A percentile compares a stretch with the other conserved stretches of the same genome.
These are phyloP conservation scores for Pelargonium fulgidum DNA, from an alignment of 441 rosid species.

Conservation along the genomic window DNA sequence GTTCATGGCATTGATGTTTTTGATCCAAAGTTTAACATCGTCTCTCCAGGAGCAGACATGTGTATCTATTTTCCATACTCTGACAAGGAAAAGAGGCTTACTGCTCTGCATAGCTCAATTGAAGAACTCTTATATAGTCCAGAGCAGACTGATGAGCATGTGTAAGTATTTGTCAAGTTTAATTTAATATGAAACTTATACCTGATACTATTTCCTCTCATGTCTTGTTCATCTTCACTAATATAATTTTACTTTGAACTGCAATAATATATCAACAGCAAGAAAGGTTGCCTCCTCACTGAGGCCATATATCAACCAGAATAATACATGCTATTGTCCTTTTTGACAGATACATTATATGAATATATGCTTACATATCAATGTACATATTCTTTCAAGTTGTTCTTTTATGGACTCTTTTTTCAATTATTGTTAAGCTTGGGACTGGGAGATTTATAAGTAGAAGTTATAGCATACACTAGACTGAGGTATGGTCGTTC, in stretches of 20 bases:
- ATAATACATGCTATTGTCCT: neutral
- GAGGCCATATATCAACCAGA: neutral
- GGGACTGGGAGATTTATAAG: no score
- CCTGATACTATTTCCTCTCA: neutral
- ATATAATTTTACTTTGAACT: neutral
- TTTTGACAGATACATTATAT: neutral
- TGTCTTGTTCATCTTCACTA: neutral
- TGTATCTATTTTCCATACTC: constrained; percentile 68
- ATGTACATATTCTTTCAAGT: neutral
- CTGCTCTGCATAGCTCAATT: constrained; percentile 68
- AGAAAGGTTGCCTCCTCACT: neutral
- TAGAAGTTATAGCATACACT: no score
- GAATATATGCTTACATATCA: neutral
- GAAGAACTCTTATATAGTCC: constrained; percentile 71
- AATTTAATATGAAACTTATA: neutral
- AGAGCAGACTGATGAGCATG: constrained; percentile 59
- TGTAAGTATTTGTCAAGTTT: constrained; percentile 38
- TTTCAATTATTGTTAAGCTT: no score
- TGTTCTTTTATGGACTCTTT: neutral
- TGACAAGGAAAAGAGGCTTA: constrained; percentile 55
- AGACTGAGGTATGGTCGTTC: no score
- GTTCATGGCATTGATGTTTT: constrained; percentile 90
- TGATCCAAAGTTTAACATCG: constrained; percentile 91
- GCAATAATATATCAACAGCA: neutral
- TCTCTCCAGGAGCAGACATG: constrained; percentile 93